Base-by-base conservation (phyloP, 208 protist species). In the Entamoeba histolytica region DNA sequence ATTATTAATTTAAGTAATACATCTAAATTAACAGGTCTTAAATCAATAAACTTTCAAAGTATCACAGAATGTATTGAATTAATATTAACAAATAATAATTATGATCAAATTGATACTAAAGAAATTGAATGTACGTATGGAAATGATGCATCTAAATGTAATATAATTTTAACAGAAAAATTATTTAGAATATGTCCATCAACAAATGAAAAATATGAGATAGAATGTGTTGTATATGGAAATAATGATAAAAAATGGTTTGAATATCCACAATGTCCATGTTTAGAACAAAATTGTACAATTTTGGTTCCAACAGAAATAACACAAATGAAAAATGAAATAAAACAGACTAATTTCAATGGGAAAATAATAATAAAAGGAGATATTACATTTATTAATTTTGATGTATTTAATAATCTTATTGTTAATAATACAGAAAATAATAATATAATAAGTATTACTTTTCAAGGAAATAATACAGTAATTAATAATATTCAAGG, bases 321-420 rank as follows among this genome's bases (percentile, higher is more conserved):
- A 5, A 0, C 61, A n/a, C 1, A 23, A 78, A 1, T 78, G 1
- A 35, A 44, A 0, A 1, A 1, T 23, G 3, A 1, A 1, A 35
- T 1, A 4, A n/a, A 5, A 7, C 0, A 0, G 0, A 39, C 0
- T 78, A n/a, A 44, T n/a, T n/a, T n/a, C n/a, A n/a, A n/a, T n/a
- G n/a, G n/a, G n/a, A n/a, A n/a, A n/a, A n/a, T n/a, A n/a, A n/a
- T n/a, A n/a, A n/a, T n/a, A n/a, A n/a, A n/a, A n/a, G n/a, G n/a
- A n/a, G n/a, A n/a, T n/a, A n/a, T n/a, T n/a, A n/a, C n/a, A n/a
- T n/a, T n/a, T n/a, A n/a, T n/a, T n/a, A n/a, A n/a, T n/a, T n/a
- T n/a, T n/a, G n/a, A n/a, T n/a, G n/a, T n/a, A n/a, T n/a, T n/a
- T n/a, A n/a, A n/a, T n/a, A n/a, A n/a, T n/a, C n/a, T n/a, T n/a